Evolutionary conservation across 192 early-diverging fungal species (phyloP).

Genomic region (Entomortierella beljakovae): DNA sequence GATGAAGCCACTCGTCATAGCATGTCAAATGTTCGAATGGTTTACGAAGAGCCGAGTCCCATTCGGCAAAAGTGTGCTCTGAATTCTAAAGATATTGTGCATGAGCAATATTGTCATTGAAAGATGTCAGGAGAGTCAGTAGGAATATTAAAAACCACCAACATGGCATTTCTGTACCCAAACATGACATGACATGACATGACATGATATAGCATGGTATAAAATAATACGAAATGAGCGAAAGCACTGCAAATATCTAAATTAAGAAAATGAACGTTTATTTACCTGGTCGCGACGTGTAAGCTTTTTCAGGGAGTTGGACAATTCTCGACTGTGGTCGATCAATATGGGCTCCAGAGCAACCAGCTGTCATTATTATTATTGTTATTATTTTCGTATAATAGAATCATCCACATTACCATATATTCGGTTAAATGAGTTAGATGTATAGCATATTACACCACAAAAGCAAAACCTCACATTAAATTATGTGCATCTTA

Average conservation of each 20-base stretch:
- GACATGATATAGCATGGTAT: too few relatives aligned
- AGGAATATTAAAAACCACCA: neutral
- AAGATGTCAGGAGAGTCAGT: neutral
- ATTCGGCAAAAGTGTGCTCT: constrained; percentile 43
- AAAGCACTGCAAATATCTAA: too few relatives aligned
- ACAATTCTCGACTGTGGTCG: constrained; percentile 36
- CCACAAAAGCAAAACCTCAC: too few relatives aligned
- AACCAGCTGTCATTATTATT: constrained; percentile 24
- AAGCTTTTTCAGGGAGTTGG: constrained; percentile 41
- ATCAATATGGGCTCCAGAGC: constrained; percentile 38
- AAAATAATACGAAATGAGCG: too few relatives aligned
- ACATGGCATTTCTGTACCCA: too few relatives aligned
- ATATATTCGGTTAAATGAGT: too few relatives aligned
- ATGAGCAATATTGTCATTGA: too few relatives aligned
- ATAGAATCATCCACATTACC: too few relatives aligned
- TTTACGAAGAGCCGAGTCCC: constrained; percentile 38
- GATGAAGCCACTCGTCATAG: constrained; percentile 47
- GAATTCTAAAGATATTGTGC: constrained; percentile 27
- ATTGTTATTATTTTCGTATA: too few relatives aligned
- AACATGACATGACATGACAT: too few relatives aligned
- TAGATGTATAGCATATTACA: neutral
- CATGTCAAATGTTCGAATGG: constrained; percentile 38
- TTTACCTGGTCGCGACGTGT: constrained; percentile 44
- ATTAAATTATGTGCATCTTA: constrained; percentile 28
- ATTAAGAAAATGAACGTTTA: neutral